Evolutionary conservation across 768 basidiomycete species (phyloP).

Genomic region (Mycena pura): DNA sequence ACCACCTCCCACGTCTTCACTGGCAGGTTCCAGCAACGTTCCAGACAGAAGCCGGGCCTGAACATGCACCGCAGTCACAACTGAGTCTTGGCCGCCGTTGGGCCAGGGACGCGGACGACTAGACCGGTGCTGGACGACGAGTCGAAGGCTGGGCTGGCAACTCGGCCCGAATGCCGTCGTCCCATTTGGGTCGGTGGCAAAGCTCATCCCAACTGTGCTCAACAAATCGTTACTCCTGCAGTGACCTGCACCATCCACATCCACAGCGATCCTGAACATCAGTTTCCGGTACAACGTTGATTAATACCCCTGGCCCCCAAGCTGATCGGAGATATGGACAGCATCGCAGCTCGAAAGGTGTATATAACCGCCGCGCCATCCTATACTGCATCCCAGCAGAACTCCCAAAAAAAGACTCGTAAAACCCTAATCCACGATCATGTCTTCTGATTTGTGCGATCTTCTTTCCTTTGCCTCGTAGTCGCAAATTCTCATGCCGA

Average conservation of each 20-base stretch:
- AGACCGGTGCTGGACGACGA: neutral
- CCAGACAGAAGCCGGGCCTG: too few relatives aligned
- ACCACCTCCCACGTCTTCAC: too few relatives aligned
- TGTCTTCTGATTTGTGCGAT: conserved; percentile 21
- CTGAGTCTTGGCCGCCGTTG: neutral
- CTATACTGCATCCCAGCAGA: neutral
- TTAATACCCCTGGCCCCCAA: neutral
- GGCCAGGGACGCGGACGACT: neutral
- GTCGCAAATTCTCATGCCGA: neutral
- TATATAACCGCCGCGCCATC: conserved; percentile 15
- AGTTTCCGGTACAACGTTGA: conserved; percentile 9
- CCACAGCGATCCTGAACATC: conserved; percentile 1
- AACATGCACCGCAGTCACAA: too few relatives aligned
- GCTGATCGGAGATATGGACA: conserved; percentile 23
- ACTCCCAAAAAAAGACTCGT: neutral
- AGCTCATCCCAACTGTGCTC: neutral
- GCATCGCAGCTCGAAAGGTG: conserved; percentile 7
- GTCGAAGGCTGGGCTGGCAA: neutral
- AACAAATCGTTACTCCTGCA: conserved; percentile 8
- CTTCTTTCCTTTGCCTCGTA: neutral
- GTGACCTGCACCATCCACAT: too few relatives aligned
- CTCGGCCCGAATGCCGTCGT: neutral
- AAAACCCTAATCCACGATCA: neutral
- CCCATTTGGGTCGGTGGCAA: neutral
- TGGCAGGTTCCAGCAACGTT: too few relatives aligned